Percentiles rank a stretch among this genome's conserved stretches.
These are phyloP conservation scores for Spathaspora arborariae DNA, from an alignment of 805 yeast genomes.

Conservation along the genomic window DNA sequence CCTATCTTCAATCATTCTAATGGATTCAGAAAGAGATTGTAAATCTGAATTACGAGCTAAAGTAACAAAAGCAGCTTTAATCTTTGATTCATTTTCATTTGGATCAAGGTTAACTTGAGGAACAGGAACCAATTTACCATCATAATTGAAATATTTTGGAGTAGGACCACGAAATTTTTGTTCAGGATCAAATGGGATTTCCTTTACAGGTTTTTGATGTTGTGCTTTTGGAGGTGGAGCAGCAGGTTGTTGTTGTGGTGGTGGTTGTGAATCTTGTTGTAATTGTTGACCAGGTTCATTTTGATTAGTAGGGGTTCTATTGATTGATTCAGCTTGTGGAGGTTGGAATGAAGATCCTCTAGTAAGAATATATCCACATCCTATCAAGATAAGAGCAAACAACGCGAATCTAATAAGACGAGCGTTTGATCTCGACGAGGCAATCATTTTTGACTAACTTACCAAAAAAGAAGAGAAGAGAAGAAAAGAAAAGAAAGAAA, in stretches of 20 bases:
- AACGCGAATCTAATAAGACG: slow-evolving; percentile 35
- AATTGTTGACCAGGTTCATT: background rate
- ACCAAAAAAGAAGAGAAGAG: background rate
- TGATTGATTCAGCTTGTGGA: background rate
- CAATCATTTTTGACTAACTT: slow-evolving; percentile 10
- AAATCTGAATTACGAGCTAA: slow-evolving; percentile 73
- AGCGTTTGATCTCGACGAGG: slow-evolving; percentile 32
- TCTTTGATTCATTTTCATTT: slow-evolving; percentile 27
- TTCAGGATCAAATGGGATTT: background rate
- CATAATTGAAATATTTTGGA: slow-evolving; percentile 5
- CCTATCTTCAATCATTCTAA: slow-evolving; percentile 79
- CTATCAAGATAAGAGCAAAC: slow-evolving; percentile 33
- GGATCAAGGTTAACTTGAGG: slow-evolving; percentile 6
- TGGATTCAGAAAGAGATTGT: slow-evolving; percentile 55
- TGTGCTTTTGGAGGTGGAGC: slow-evolving; percentile 1
- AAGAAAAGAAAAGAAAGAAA: background rate
- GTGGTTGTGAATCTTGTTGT: slow-evolving; percentile 2
- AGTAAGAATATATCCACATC: slow-evolving; percentile 35
- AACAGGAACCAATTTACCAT: slow-evolving; percentile 6
- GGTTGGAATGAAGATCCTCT: slow-evolving; percentile 24
- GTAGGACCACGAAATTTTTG: slow-evolving; percentile 8
- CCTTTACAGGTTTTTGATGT: background rate
- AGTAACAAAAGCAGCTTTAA: slow-evolving; percentile 74
- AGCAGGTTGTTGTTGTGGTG: background rate
- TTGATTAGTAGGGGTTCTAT: background rate